Evolutionary conservation across 2,329 filamentous ascomycete species (phyloP), one percentile per base, ranked within the genome.

Genomic region (Erysiphe pulchra): DNA sequence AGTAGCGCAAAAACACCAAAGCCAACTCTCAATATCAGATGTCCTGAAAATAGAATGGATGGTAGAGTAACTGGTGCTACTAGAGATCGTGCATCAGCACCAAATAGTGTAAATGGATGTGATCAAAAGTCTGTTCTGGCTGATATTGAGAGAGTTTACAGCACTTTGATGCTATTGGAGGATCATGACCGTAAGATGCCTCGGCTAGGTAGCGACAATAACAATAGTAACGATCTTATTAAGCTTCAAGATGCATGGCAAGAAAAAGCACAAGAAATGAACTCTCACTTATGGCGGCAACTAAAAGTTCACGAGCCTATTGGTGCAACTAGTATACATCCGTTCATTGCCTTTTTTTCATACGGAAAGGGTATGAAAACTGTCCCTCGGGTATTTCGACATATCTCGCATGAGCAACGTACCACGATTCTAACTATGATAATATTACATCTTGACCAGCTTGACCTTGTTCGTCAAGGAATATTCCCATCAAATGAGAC

Each of bases 1-100:
- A 94, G 87, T 67, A 98, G 98, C 56, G 84, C 90, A 42, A 98
- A 95, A 67, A 93, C 90, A 0, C 90, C 90, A 0, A 90, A 92
- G 61, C 85, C 87, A 14, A 67, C 95, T 47, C 75, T 98, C 44
- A 98, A 92, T 60, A 86, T 98, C 65, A 95, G 93, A 67, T 80
- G 86, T 31, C 69, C 74, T 17, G 86, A 94, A 44, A 76, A 68
- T 51, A 66, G 65, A 37, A 72, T 75, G 40, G 72, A 77, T 47
- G 58, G 63, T 28, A 67, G 70, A 28, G 65, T 71, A 18, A 60
- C 61, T 43, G 69, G 63, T 48, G 63, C 65, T 43, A 57, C 62
- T 47, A 63, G 63, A n/a, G 54, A 56, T 42, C 66, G 64, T 51
- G 68, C 65, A 52, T 54, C 57, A 20, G 50, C 62, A 30, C 50